Evolutionary conservation across 139 green algal genomes (phyloP).

Genomic region (Tetraselmis chui): DNA sequence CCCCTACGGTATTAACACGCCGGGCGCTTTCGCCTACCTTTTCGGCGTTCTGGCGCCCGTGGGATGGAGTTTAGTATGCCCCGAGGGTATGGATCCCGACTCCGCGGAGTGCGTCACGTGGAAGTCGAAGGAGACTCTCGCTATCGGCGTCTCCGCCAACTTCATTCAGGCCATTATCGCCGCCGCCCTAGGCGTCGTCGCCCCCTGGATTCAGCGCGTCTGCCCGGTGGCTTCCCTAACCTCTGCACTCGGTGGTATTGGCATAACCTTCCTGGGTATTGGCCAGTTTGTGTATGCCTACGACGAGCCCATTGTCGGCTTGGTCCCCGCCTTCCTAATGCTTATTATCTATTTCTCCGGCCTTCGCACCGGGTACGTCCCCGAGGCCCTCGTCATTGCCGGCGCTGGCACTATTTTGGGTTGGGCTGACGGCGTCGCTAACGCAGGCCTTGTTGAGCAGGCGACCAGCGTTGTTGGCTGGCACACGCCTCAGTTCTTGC

Average conservation of each 20-base stretch:
- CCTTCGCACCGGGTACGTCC: background rate
- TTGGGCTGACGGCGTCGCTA: background rate
- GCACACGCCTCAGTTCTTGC: background rate
- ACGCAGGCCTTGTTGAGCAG: background rate
- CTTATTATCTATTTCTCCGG: background rate
- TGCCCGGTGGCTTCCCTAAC: background rate
- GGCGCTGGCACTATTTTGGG: background rate
- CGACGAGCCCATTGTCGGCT: background rate
- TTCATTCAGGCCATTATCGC: background rate
- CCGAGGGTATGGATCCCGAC: background rate
- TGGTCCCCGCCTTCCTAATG: background rate
- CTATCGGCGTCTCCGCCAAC: background rate
- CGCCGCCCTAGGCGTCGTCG: background rate
- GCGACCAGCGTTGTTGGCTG: background rate
- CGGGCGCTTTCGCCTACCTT: background rate
- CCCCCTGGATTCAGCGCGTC: background rate
- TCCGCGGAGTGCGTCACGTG: background rate
- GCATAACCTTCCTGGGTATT: background rate
- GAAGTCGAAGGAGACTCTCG: background rate
- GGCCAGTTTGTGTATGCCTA: background rate
- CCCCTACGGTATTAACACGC: conserved; percentile 25
- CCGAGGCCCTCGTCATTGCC: background rate
- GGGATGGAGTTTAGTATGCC: background rate
- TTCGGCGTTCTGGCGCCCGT: background rate
- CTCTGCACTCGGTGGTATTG: background rate